Evolutionary conservation across 164 flowering plant species (phyloP).

Genomic region (Tetrastigma voinierianum): DNA sequence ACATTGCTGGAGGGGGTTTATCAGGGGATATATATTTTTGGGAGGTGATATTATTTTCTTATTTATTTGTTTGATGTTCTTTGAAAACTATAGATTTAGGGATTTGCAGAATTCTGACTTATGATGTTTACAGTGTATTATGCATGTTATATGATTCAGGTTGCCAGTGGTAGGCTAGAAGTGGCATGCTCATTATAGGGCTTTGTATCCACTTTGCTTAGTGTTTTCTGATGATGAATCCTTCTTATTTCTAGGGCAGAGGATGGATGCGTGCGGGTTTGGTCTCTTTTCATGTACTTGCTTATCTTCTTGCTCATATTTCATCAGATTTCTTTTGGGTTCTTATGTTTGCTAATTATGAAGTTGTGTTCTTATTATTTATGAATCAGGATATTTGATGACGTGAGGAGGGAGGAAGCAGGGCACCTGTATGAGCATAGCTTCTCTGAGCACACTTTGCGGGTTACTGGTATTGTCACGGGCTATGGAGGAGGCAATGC

Average conservation of each 20-base stretch:
- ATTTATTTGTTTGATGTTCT: background rate
- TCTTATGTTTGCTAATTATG: background rate
- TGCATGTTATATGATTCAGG: slow-evolving; percentile 36
- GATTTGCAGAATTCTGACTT: background rate
- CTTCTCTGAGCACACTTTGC: slow-evolving; percentile 64
- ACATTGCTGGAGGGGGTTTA: slow-evolving; percentile 72
- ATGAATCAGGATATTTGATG: slow-evolving; percentile 61
- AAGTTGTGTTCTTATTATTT: background rate
- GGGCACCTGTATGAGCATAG: no score
- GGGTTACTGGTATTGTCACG: slow-evolving; percentile 59
- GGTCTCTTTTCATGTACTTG: slow-evolving; percentile 70
- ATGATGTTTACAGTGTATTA: background rate
- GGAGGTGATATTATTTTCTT: slow-evolving; percentile 51
- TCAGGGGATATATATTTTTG: slow-evolving; percentile 77
- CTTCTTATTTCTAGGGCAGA: slow-evolving; percentile 76
- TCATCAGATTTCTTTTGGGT: background rate
- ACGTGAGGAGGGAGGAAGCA: slow-evolving; percentile 32
- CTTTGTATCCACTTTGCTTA: slow-evolving; percentile 76
- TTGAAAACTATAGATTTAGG: background rate
- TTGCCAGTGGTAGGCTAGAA: slow-evolving; percentile 67
- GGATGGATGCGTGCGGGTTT: slow-evolving; percentile 76
- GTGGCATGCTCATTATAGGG: slow-evolving; percentile 86
- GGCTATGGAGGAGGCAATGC: slow-evolving; percentile 86
- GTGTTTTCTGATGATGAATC: slow-evolving; percentile 72
- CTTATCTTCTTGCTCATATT: background rate